These are phyloP conservation scores for Brassica balearica DNA, from an alignment of 441 rosid species.

Conservation along the genomic window DNA sequence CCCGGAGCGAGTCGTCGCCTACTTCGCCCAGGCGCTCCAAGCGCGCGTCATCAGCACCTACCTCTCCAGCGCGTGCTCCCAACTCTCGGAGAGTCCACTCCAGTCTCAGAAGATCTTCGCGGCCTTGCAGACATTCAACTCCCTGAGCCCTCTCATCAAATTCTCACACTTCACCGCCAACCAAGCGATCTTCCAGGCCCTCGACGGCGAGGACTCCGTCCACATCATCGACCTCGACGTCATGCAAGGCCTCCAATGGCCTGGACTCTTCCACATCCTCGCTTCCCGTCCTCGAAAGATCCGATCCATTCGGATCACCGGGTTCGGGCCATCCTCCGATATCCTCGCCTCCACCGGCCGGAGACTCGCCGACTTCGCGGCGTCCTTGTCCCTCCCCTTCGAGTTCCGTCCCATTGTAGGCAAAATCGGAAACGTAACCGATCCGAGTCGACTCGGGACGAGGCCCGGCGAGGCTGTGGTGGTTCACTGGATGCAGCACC, in stretches of 20 bases:
- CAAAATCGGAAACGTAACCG: conserved; percentile 66
- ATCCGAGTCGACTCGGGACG: conserved; percentile 61
- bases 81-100: conserved; percentile 52
- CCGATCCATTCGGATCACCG: conserved; percentile 80
- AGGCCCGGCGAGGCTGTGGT: conserved; percentile 72
- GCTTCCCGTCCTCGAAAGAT: conserved; percentile 77
- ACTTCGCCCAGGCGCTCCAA: conserved; percentile 83
- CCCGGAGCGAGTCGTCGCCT: conserved; percentile 85
- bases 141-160: conserved; percentile 73
- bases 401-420: conserved; percentile 79
- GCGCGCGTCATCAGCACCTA: conserved; percentile 86
- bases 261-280: conserved; percentile 90
- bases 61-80: conserved; percentile 60
- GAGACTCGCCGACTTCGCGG: conserved; percentile 81
- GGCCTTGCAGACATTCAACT: conserved; percentile 82
- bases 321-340: conserved; percentile 80
- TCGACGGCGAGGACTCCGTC: conserved; percentile 77
- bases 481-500: conserved; percentile 95
- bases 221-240: conserved; percentile 92
- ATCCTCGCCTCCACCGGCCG: conserved; percentile 75
- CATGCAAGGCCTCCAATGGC: conserved; percentile 99
- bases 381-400: conserved; percentile 71
- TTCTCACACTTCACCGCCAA: conserved; percentile 96
- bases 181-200: conserved; percentile 86
- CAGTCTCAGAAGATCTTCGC: conserved; percentile 75